Evolutionary conservation across 2,329 filamentous ascomycete species (phyloP).

Genomic region (Ophiostoma montium): DNA sequence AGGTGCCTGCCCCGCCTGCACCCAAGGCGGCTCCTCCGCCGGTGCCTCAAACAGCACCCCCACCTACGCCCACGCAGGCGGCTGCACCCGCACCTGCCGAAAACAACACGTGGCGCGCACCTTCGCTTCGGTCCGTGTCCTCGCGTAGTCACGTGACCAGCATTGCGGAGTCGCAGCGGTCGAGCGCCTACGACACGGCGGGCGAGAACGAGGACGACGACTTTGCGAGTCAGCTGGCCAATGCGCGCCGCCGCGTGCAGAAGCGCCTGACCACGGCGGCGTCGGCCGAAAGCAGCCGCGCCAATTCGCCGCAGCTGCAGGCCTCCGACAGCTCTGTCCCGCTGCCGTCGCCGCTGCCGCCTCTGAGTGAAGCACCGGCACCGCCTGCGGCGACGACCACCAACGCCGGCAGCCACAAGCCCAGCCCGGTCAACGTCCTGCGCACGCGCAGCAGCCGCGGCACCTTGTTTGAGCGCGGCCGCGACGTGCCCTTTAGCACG

Average conservation of each 20-base stretch:
- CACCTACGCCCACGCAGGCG: not conserved
- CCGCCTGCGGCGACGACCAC: not conserved
- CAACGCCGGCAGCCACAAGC: no score
- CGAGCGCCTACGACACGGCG: constrained; percentile 22
- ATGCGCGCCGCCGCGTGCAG: constrained; percentile 55
- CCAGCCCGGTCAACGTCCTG: not conserved
- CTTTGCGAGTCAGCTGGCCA: constrained; percentile 58
- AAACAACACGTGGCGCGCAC: not conserved
- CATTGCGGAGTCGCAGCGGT: constrained; percentile 2
- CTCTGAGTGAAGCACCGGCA: not conserved
- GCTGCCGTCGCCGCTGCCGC: not conserved
- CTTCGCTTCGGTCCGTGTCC: constrained; percentile 36
- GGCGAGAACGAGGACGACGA: constrained; percentile 44
- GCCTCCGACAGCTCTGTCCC: constrained; percentile 17
- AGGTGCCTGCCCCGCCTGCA: not conserved
- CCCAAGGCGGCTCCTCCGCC: not conserved
- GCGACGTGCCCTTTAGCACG: constrained; percentile 17
- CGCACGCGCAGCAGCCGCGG: constrained; percentile 45
- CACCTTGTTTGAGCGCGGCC: constrained; percentile 38
- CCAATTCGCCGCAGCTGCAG: constrained; percentile 27
- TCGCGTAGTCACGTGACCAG: constrained; percentile 34
- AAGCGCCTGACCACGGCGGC: constrained; percentile 59
- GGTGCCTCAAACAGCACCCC: not conserved
- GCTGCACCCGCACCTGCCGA: not conserved
- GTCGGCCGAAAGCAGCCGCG: constrained; percentile 34